Evolutionary conservation across 148 eudicot genomes (phyloP), one percentile per base, ranked within the genome.

Genomic region (Vaccinium corymbosum): DNA sequence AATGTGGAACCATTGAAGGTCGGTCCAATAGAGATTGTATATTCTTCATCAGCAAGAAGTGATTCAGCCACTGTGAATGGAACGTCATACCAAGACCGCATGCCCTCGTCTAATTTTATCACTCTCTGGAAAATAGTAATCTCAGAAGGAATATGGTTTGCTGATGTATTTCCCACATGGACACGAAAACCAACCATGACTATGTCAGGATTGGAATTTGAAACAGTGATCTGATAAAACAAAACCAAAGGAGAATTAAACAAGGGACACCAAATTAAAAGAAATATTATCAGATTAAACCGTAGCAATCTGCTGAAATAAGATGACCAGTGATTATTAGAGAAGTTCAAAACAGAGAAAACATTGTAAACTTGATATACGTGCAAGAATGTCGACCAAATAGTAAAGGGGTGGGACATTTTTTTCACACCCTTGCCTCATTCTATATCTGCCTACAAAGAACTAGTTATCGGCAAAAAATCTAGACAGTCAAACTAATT

Each of bases 1-100:
- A 91, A 87, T 75, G 96, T 79, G 56, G 98, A 93, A 46, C 95
- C 94, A 89, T 88, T 90, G 83, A 94, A 93, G 88, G 98, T 90
- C 53, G 96, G 91, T 48, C 99, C 98, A 81, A 97, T 85, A 71
- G 93, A 87, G 51, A 97, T 88, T 61, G 90, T 85, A 81, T 92
- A 91, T 89, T 95, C 98, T 87, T 97, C 99, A 89, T 97, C 99
- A 84, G 99, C 98, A 85, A 97, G 93, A 85, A 97, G 99, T 75
- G 97, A 94, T 89, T 97, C 99, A 82, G 99, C 97, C 72, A 97
- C 91, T 27, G 99, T 92, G 81, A 97, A 97, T 79, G 99, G 99
- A 82, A 97, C 89, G 86, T 97, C 99, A 90, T 97, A 97, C 99
- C 99, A 97, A 84, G 97, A 95, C 79, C 98, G 92, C 98, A 94